phyloP scores from a whole-genome alignment of 352 stramenopile genomes.

The Paralagenidium karlingii region DNA sequence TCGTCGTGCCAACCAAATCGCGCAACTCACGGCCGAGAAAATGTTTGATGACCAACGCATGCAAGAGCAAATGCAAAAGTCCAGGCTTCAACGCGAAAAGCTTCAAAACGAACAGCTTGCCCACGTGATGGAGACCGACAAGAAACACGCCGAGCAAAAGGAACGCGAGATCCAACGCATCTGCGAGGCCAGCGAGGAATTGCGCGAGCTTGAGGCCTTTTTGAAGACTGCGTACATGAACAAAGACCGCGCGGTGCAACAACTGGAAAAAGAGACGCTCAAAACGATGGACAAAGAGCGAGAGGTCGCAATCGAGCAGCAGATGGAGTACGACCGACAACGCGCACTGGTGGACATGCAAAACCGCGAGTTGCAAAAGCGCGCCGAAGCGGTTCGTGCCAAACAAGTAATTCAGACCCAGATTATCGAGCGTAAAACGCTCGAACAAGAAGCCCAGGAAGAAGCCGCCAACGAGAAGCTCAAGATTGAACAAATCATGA shows the following conservation, averaged over 20 bases:
- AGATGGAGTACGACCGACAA: constrained; percentile 88
- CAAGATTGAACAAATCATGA: constrained; percentile 78
- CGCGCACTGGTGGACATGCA: constrained; percentile 57
- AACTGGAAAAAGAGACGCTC: constrained; percentile 79
- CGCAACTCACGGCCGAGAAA: constrained; percentile 50
- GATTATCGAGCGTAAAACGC: constrained; percentile 54
- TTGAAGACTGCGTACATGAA: constrained; percentile 92
- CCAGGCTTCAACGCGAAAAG: constrained; percentile 19
- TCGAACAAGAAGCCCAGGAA: constrained; percentile 42
- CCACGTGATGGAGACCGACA: constrained; percentile 46
- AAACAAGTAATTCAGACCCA: constrained; percentile 58
- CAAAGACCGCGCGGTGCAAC: constrained; percentile 84
- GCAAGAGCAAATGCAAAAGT: constrained; percentile 7
- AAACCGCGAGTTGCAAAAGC: constrained; percentile 34
- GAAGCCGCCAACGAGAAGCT: constrained; percentile 65
- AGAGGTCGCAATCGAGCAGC: constrained; percentile 82
- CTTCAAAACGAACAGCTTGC: constrained; percentile 70
- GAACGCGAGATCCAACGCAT: constrained; percentile 85
- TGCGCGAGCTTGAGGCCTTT: constrained; percentile 80
- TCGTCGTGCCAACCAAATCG: constrained; percentile 37
- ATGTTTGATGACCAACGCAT: constrained; percentile 45
- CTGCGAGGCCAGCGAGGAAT: constrained; percentile 81
- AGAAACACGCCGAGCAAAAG: constrained; percentile 49
- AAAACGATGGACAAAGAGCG: constrained; percentile 51
- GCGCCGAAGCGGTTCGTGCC: constrained; percentile 50